These are phyloP conservation scores for Collybia sordida DNA, from an alignment of 768 basidiomycete species.

Conservation along the genomic window DNA sequence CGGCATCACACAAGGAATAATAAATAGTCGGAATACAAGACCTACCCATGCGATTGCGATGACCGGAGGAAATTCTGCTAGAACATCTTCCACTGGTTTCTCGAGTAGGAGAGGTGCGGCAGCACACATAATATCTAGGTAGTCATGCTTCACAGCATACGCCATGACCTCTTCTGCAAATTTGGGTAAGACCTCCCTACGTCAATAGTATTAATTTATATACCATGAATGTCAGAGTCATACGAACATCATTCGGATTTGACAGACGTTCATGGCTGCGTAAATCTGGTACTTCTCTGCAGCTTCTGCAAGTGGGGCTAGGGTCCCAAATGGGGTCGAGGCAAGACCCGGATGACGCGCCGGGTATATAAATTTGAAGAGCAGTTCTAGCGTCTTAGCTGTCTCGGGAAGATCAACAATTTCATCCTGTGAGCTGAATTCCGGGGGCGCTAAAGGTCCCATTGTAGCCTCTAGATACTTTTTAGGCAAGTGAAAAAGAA, in stretches of 20 bases:
- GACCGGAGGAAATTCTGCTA: background rate
- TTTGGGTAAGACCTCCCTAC: background rate
- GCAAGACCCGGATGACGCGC: constrained; percentile 8
- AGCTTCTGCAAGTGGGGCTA: constrained; percentile 4
- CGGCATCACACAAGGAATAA: too few relatives aligned
- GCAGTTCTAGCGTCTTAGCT: constrained; percentile 1
- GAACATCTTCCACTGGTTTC: background rate
- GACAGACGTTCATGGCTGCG: constrained; percentile 7
- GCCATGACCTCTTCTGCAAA: background rate
- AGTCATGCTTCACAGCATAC: constrained; percentile 1
- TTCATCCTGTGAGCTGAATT: background rate
- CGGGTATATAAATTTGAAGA: constrained; percentile 10
- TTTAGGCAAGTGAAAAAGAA: constrained; percentile 8
- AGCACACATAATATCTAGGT: background rate
- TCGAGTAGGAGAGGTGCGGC: background rate
- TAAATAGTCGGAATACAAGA: too few relatives aligned
- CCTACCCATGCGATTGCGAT: constrained; percentile 1
- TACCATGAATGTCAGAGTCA: too few relatives aligned
- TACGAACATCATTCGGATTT: constrained; percentile 6
- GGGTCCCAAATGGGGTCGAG: background rate
- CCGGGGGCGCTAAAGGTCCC: background rate
- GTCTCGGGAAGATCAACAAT: background rate
- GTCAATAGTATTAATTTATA: too few relatives aligned
- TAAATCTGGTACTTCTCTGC: constrained; percentile 11
- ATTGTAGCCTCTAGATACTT: constrained; percentile 2